phyloP scores from a whole-genome alignment of 2,329 filamentous ascomycete genomes.

The Penicillium sp. region DNA sequence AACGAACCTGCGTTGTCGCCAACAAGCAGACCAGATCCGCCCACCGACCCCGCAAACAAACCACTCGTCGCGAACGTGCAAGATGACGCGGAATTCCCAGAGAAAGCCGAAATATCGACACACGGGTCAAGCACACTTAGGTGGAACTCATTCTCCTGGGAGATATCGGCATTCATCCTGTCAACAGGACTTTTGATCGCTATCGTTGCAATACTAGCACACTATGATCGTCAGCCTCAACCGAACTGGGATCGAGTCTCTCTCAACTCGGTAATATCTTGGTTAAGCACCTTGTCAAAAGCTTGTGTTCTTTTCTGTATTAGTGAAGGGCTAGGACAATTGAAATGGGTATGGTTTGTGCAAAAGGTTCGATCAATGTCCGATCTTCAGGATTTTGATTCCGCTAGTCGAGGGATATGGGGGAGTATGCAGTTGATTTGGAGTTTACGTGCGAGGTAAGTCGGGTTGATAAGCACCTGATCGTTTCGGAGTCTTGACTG shows the following conservation, averaged over 20 bases:
- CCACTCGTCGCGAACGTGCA: neutral
- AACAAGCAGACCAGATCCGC: neutral
- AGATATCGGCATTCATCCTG: slow-evolving; percentile 1
- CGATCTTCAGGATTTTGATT: slow-evolving; percentile 15
- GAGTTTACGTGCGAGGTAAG: slow-evolving; percentile 7
- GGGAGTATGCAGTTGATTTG: slow-evolving; percentile 18
- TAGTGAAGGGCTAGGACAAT: slow-evolving; percentile 19
- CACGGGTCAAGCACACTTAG: neutral
- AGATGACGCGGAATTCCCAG: neutral
- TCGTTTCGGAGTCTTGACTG: neutral
- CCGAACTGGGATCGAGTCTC: slow-evolving; percentile 17
- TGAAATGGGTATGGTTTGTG: slow-evolving; percentile 25
- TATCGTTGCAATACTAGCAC: slow-evolving; percentile 10
- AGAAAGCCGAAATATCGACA: neutral
- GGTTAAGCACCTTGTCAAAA: slow-evolving; percentile 18
- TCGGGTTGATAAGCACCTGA: neutral
- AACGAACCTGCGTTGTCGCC: neutral
- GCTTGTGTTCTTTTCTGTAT: slow-evolving; percentile 14
- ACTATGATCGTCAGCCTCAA: slow-evolving; percentile 13
- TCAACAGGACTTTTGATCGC: slow-evolving; percentile 8
- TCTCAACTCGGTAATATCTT: slow-evolving; percentile 21
- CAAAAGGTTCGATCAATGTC: slow-evolving; percentile 7
- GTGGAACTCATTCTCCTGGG: neutral
- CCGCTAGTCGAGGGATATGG: slow-evolving; percentile 16
- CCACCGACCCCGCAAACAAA: slow-evolving; percentile 4